Percentiles rank a stretch among this genome's conserved stretches.
phyloP scores from a whole-genome alignment of 306 rosid species.

The Sphenostylis stenocarpa region DNA sequence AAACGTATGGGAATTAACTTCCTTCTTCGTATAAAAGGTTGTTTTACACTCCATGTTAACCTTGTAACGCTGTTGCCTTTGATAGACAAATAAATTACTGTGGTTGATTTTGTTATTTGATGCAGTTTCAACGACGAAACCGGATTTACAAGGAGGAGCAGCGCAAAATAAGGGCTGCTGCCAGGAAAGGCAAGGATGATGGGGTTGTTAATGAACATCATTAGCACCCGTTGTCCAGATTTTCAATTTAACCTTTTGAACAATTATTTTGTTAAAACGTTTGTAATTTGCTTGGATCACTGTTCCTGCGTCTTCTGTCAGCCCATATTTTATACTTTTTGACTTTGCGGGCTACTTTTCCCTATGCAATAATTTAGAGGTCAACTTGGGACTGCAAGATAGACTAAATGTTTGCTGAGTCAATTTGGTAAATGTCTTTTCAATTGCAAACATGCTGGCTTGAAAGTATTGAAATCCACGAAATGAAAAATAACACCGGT shows the following conservation, averaged over 20 bases:
- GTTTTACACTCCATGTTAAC: neutral
- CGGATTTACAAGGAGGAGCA: constrained; percentile 96
- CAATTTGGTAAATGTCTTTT: constrained; percentile 18
- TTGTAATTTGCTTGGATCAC: constrained; percentile 41
- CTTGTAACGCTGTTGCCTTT: neutral
- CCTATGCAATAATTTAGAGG: constrained; percentile 53
- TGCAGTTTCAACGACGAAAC: constrained; percentile 84
- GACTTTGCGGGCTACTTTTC: constrained; percentile 36
- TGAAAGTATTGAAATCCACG: constrained; percentile 5
- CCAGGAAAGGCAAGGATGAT: constrained; percentile 57
- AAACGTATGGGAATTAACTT: neutral
- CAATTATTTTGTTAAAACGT: constrained; percentile 40
- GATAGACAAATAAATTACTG: constrained; percentile 5
- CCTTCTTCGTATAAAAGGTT: neutral
- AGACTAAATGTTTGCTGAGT: constrained; percentile 25
- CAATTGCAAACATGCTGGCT: neutral
- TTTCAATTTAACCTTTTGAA: constrained; percentile 42
- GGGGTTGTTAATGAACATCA: constrained; percentile 59
- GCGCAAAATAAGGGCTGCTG: constrained; percentile 83
- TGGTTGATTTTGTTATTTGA: constrained; percentile 27
- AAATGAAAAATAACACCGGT: neutral
- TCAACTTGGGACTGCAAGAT: constrained; percentile 27
- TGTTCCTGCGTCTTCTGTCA: constrained; percentile 41
- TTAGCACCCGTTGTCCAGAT: constrained; percentile 27
- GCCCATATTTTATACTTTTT: constrained; percentile 37